These are phyloP conservation scores for Sporobolomyces roseus DNA, from an alignment of 768 basidiomycete species.

Conservation along the genomic window DNA sequence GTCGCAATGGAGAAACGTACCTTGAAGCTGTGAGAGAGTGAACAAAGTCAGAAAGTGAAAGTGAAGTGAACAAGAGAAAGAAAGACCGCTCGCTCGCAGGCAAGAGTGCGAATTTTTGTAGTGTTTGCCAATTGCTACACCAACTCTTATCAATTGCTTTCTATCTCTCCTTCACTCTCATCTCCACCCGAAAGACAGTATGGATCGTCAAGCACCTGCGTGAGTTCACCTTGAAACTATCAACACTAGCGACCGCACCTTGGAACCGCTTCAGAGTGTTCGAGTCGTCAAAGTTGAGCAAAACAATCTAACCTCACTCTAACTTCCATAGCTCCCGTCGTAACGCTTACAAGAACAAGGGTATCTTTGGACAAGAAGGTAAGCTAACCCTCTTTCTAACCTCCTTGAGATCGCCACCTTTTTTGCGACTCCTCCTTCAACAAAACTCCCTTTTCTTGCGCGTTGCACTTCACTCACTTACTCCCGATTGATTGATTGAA, in stretches of 20 bases:
- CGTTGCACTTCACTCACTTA: background rate
- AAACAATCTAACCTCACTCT: conserved; percentile 7
- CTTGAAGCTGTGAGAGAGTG: no score
- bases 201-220: conserved; percentile 35
- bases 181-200: background rate
- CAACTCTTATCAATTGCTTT: background rate
- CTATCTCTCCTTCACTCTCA: background rate
- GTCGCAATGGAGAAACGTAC: no score
- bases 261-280: background rate
- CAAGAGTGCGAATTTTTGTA: background rate
- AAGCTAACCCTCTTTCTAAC: background rate
- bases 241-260: background rate
- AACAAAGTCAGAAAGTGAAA: background rate
- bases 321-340: conserved; percentile 42
- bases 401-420: conserved; percentile 5
- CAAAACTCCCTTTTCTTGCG: background rate
- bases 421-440: background rate
- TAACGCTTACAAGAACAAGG: conserved; percentile 81
- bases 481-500: background rate
- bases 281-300: background rate
- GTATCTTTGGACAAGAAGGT: conserved; percentile 72
- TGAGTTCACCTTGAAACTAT: background rate
- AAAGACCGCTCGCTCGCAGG: conserved; percentile 1
- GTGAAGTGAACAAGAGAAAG: background rate
- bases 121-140: no score